phyloP scores from a whole-genome alignment of 164 flowering plant species.

The Liriodendron chinense region DNA sequence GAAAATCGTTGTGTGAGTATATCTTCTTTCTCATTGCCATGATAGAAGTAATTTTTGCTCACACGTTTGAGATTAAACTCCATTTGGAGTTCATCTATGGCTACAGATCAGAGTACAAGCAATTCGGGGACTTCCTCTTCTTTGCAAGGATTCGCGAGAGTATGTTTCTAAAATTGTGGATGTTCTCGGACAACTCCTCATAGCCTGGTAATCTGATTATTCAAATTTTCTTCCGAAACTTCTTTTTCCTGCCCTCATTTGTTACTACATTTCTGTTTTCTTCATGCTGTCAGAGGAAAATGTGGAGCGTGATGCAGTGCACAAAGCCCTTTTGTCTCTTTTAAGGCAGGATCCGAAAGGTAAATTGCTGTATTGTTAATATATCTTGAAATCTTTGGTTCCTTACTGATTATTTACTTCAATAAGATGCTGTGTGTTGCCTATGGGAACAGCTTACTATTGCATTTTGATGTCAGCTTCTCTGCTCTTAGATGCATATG shows the following conservation, averaged over 20 bases:
- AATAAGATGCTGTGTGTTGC: no score
- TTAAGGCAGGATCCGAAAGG: constrained; percentile 92
- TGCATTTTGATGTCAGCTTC: no score
- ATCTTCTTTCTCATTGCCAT: no score
- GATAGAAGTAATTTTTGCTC: no score
- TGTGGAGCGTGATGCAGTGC: constrained; percentile 97
- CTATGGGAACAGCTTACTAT: no score
- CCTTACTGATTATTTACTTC: no score
- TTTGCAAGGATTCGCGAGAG: constrained; percentile 90
- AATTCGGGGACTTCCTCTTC: constrained; percentile 92
- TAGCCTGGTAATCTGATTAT: constrained; percentile 53
- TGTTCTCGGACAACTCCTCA: constrained; percentile 77
- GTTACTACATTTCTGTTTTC: not conserved
- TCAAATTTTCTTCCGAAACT: not conserved
- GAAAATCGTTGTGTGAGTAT: no score
- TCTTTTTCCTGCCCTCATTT: not conserved
- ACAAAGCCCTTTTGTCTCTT: constrained; percentile 86
- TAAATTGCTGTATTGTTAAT: constrained; percentile 19
- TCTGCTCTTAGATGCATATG: no score
- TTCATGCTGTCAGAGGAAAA: constrained; percentile 48
- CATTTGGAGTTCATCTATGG: no score
- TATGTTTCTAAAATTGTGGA: constrained; percentile 76
- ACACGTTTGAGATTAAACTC: no score
- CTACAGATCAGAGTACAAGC: constrained; percentile 89
- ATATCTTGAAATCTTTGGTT: no score